These are phyloP conservation scores for Colletotrichum viniferum DNA, from an alignment of 2,329 filamentous ascomycete species.

Conservation along the genomic window DNA sequence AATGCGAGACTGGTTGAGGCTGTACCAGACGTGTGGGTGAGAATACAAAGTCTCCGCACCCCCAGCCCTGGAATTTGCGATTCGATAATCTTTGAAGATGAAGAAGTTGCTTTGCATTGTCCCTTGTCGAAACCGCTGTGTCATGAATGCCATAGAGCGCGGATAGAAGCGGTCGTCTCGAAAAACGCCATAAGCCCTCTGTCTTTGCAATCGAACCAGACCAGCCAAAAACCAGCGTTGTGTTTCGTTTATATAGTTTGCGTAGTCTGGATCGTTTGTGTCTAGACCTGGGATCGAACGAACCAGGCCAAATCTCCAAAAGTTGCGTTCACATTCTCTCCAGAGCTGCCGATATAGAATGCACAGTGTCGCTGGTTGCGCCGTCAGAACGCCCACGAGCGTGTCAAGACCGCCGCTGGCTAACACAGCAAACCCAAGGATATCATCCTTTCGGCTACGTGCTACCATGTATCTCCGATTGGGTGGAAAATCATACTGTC, in stretches of 20 bases:
- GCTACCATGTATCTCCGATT: neutral
- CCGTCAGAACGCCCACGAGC: neutral
- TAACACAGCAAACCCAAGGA: neutral
- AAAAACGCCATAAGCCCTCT: neutral
- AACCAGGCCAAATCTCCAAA: fast-evolving
- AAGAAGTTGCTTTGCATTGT: fast-evolving
- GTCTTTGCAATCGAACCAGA: neutral
- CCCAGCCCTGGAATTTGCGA: fast-evolving
- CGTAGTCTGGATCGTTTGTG: too few relatives aligned
- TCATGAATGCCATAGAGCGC: fast-evolving
- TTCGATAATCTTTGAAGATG: fast-evolving
- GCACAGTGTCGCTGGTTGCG: fast-evolving
- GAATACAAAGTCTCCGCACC: too few relatives aligned
- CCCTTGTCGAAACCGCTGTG: neutral
- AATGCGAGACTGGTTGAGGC: neutral
- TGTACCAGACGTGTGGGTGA: neutral
- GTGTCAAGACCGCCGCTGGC: neutral
- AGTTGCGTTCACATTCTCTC: neutral
- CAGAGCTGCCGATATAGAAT: fast-evolving
- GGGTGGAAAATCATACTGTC: neutral
- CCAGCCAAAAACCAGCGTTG: neutral
- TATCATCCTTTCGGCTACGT: neutral
- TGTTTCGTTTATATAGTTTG: too few relatives aligned
- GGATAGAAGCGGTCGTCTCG: neutral
- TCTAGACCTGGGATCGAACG: too few relatives aligned